A percentile compares a stretch with the other conserved stretches of the same genome.
phyloP scores from a whole-genome alignment of 192 early-diverging fungal species.

The Podila minutissima region DNA sequence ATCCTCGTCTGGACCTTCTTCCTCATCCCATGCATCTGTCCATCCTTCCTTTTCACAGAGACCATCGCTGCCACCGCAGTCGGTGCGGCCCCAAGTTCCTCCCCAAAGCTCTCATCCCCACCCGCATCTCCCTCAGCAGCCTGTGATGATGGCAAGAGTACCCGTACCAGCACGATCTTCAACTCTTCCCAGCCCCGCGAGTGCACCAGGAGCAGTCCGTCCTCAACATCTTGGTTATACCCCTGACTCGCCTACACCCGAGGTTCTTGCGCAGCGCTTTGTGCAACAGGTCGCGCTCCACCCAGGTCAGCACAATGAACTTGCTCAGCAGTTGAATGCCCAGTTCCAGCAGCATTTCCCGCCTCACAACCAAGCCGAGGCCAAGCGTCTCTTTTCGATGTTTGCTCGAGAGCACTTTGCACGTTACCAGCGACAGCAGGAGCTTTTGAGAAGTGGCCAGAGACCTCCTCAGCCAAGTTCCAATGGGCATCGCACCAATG shows the following conservation, averaged over 20 bases:
- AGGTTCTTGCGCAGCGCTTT: slow-evolving; percentile 45
- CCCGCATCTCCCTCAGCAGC: neutral
- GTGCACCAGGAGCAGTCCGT: neutral
- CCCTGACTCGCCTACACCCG: slow-evolving; percentile 41
- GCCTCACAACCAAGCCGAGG: slow-evolving; percentile 37
- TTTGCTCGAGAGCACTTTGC: slow-evolving; percentile 40
- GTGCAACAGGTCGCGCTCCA: slow-evolving; percentile 43
- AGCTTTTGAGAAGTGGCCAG: slow-evolving; percentile 21
- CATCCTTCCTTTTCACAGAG: neutral
- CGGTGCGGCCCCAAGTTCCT: neutral
- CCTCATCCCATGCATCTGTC: neutral
- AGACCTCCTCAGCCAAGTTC: slow-evolving; percentile 1
- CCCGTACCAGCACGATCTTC: neutral
- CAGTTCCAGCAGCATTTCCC: slow-evolving; percentile 49
- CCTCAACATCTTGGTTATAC: slow-evolving; percentile 23
- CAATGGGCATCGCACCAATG: neutral
- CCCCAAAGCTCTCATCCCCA: neutral
- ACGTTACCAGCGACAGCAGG: slow-evolving; percentile 38
- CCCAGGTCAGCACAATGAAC: slow-evolving; percentile 45
- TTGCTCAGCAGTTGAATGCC: slow-evolving; percentile 34
- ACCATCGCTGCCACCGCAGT: neutral
- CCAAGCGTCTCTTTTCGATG: slow-evolving; percentile 41
- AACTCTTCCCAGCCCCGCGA: neutral
- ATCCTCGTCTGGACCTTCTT: neutral
- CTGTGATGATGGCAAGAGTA: neutral